phyloP scores from a whole-genome alignment of 805 yeast species.

The Hanseniaspora nectarophila region DNA sequence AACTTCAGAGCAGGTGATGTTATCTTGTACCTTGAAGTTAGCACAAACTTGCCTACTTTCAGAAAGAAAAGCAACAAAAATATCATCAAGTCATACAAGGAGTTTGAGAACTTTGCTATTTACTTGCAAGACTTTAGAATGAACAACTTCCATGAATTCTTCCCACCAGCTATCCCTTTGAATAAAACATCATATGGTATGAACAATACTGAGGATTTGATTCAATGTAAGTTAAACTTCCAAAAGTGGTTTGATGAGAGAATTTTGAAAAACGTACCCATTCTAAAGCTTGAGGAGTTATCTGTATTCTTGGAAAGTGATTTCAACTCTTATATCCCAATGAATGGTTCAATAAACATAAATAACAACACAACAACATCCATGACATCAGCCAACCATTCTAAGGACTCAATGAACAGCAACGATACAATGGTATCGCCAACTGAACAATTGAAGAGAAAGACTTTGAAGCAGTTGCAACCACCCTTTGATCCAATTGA shows the following conservation, averaged over 20 bases:
- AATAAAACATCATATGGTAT: conserved; percentile 66
- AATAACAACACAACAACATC: conserved; percentile 12
- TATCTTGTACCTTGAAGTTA: conserved; percentile 8
- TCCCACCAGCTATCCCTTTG: conserved; percentile 78
- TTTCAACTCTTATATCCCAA: conserved; percentile 39
- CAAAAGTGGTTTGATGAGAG: conserved; percentile 76
- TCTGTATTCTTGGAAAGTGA: conserved; percentile 73
- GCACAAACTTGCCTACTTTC: conserved; percentile 61
- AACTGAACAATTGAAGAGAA: conserved; percentile 78
- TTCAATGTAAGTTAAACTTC: conserved; percentile 43
- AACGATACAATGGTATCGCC: conserved; percentile 44
- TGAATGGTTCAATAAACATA: conserved; percentile 14
- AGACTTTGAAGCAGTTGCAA: conserved; percentile 80
- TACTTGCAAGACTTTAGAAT: conserved; percentile 57
- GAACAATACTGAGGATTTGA: conserved; percentile 71
- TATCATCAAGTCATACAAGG: conserved; percentile 68
- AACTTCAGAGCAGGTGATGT: conserved; percentile 11
- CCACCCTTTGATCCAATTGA: conserved; percentile 82
- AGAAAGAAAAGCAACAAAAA: conserved; percentile 60
- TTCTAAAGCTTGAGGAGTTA: conserved; percentile 78
- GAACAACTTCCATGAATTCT: conserved; percentile 57
- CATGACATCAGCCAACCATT: conserved; percentile 30
- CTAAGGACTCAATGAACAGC: conserved; percentile 33
- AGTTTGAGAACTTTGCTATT: conserved; percentile 61
- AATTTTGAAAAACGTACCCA: conserved; percentile 59